Evolutionary conservation across 2,329 filamentous ascomycete genomes (phyloP).

Genomic region (Paracoccidioides brasiliensis): DNA sequence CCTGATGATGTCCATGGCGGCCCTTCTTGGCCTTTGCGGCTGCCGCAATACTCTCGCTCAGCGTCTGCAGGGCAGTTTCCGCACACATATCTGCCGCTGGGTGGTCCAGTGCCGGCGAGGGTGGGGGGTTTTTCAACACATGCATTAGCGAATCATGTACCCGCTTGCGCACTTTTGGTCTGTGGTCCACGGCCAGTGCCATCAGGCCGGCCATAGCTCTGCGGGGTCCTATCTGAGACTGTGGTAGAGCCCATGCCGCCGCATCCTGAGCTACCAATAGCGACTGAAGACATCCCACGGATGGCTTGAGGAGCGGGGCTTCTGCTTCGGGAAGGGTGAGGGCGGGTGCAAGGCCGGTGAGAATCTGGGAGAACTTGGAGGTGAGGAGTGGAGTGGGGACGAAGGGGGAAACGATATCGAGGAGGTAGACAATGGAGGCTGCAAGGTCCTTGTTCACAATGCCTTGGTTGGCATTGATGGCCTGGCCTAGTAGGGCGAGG

Average conservation of each 20-base stretch:
- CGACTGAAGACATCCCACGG: constrained; percentile 88
- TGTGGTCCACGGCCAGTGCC: constrained; percentile 68
- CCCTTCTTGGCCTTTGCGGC: constrained; percentile 61
- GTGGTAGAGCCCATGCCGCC: constrained; percentile 73
- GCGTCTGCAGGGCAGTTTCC: constrained; percentile 69
- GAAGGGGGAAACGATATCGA: constrained; percentile 79
- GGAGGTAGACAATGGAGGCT: constrained; percentile 81
- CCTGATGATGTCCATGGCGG: constrained; percentile 29
- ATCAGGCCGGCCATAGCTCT: constrained; percentile 77
- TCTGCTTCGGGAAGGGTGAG: constrained; percentile 70
- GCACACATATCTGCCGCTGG: constrained; percentile 94
- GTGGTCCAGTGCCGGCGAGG: constrained; percentile 84
- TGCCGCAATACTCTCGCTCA: constrained; percentile 56
- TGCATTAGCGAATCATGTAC: constrained; percentile 79
- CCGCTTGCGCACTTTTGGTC: constrained; percentile 87
- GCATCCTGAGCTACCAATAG: constrained; percentile 80
- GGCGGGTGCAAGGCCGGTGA: constrained; percentile 72
- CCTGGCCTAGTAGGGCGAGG: constrained; percentile 70
- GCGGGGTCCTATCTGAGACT: constrained; percentile 71
- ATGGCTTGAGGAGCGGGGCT: constrained; percentile 71
- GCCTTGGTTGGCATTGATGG: constrained; percentile 48
- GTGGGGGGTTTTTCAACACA: constrained; percentile 72
- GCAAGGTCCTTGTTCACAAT: constrained; percentile 70
- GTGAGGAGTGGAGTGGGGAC: constrained; percentile 77
- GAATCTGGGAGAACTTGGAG: constrained; percentile 88